These are phyloP conservation scores for Botrytis fabae DNA, from an alignment of 2,329 filamentous ascomycete species.

Conservation along the genomic window DNA sequence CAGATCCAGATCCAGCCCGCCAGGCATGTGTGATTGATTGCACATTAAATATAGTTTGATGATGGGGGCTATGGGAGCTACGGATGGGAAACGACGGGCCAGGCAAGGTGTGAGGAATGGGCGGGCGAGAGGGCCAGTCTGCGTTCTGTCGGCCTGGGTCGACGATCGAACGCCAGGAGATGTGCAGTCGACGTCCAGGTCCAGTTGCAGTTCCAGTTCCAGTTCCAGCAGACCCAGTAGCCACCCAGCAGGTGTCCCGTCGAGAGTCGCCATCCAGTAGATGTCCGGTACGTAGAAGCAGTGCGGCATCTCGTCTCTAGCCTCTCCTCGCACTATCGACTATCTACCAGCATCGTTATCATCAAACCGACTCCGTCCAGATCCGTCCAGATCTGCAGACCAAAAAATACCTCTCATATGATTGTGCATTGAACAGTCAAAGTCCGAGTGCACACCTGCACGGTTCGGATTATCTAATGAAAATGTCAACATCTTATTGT, in stretches of 20 bases:
- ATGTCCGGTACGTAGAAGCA: background rate
- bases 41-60: background rate
- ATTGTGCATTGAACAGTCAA: background rate
- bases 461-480: background rate
- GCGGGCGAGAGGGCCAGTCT: too few species aligned
- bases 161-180: background rate
- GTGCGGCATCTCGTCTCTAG: too few species aligned
- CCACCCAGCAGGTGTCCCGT: too few species aligned
- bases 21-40: background rate
- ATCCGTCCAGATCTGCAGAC: background rate
- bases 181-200: background rate
- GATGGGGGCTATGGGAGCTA: background rate
- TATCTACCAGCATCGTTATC: background rate
- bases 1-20: background rate
- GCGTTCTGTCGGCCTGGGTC: too few species aligned
- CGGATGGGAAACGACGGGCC: background rate
- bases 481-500: background rate
- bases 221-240: too few species aligned
- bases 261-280: too few species aligned
- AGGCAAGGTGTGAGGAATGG: background rate
- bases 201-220: too few species aligned
- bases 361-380: background rate
- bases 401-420: background rate
- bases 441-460: background rate
- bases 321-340: too few species aligned